These are phyloP conservation scores for Dendrothele bispora DNA, from an alignment of 768 basidiomycete species.

Conservation along the genomic window DNA sequence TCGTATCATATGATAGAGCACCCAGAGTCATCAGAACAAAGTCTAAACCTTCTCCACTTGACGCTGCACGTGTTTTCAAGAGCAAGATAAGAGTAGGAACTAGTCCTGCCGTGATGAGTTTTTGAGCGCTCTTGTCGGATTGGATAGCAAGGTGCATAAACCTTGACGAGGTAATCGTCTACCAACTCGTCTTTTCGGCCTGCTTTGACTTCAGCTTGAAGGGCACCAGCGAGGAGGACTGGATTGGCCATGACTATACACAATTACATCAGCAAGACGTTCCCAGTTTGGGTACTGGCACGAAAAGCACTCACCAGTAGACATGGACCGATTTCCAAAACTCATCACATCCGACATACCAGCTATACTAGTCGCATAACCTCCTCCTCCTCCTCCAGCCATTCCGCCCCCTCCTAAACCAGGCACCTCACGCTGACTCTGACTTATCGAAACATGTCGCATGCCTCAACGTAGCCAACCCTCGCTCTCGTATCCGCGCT, in stretches of 20 bases:
- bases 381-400: too few species aligned
- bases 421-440: too few species aligned
- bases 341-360: too few species aligned
- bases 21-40: slow-evolving; percentile 22
- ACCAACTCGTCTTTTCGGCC: slow-evolving; percentile 20
- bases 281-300: too few species aligned
- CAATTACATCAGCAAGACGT: too few species aligned
- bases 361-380: too few species aligned
- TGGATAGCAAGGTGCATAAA: slow-evolving; percentile 17
- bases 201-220: slow-evolving; percentile 22
- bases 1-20: slow-evolving; percentile 24
- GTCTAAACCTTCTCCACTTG: slow-evolving; percentile 19
- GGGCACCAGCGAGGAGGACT: slow-evolving; percentile 23
- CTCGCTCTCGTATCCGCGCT: too few species aligned
- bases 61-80: slow-evolving; percentile 24
- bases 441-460: too few species aligned
- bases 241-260: background rate
- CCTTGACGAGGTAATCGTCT: slow-evolving; percentile 19
- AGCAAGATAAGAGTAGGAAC: slow-evolving; percentile 22
- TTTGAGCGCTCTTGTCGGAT: slow-evolving; percentile 24
- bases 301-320: too few species aligned
- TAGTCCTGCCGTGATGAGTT: slow-evolving; percentile 24
- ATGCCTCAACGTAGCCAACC: too few species aligned
- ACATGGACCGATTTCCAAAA: too few species aligned
- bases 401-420: too few species aligned